phyloP scores from a whole-genome alignment of 345 rosid species.

The Aquilaria sinensis region DNA sequence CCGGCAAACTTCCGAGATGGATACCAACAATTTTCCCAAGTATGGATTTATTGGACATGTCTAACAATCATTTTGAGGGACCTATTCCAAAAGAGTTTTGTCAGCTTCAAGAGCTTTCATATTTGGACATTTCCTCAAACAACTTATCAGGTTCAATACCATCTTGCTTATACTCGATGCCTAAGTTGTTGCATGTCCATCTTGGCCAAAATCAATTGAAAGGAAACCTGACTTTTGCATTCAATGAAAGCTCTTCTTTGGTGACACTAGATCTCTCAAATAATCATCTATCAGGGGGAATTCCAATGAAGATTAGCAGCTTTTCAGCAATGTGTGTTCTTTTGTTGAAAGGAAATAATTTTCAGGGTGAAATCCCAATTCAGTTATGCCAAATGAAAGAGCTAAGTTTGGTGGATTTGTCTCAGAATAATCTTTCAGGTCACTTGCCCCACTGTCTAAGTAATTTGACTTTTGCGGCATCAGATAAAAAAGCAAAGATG shows the following conservation, averaged over 20 bases:
- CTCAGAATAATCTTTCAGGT: no score
- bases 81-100: conserved; percentile 9
- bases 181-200: not conserved
- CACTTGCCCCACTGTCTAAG: no score
- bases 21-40: not conserved
- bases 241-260: not conserved
- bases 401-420: conserved; percentile 12
- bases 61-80: conserved; percentile 8
- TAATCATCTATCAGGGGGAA: conserved; percentile 6
- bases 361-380: conserved; percentile 13
- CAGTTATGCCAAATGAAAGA: conserved; percentile 8
- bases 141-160: no score
- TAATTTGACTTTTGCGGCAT: no score
- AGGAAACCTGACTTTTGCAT: not conserved
- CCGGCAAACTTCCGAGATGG: conserved; percentile 17
- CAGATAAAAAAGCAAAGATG: no score
- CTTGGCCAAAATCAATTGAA: not conserved
- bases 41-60: not conserved
- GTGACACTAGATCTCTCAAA: not conserved
- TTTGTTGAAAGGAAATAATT: conserved; percentile 15
- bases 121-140: conserved; percentile 16
- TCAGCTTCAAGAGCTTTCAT: fast-evolving
- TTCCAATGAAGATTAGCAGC: conserved; percentile 2
- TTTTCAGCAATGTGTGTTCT: conserved; percentile 6
- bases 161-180: no score